Conservation (phyloP, 768 basidiomycete species). For the Rhizopogon roseolus region DNA sequence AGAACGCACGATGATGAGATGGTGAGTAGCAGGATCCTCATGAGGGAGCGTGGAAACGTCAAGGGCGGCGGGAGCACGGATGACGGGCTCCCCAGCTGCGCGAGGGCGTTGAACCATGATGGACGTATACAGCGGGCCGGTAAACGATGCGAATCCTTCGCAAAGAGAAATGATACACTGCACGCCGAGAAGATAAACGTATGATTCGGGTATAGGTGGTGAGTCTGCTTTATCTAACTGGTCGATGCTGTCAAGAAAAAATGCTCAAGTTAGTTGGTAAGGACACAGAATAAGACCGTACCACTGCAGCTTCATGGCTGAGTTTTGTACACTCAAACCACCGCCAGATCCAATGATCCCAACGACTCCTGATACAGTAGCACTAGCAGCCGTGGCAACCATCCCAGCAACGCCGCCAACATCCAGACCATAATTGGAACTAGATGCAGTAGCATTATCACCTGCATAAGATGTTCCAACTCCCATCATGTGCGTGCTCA, state of each 20-base stretch:
- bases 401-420: slow-evolving; percentile 73
- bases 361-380: slow-evolving; percentile 78
- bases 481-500: slow-evolving; percentile 76
- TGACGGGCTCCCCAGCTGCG: slow-evolving; percentile 54
- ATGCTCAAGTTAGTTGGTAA: not conserved
- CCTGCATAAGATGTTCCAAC: slow-evolving; percentile 48
- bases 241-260: slow-evolving; percentile 67
- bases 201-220: slow-evolving; percentile 88
- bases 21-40: slow-evolving; percentile 47
- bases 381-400: slow-evolving; percentile 78
- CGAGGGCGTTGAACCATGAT: slow-evolving; percentile 65
- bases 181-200: slow-evolving; percentile 87
- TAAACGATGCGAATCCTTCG: slow-evolving; percentile 76
- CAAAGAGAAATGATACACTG: slow-evolving; percentile 85
- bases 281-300: slow-evolving; percentile 28
- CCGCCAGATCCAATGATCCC: slow-evolving; percentile 75
- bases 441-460: slow-evolving; percentile 13
- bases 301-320: slow-evolving; percentile 91
- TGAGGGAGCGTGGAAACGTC: slow-evolving; percentile 53
- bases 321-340: slow-evolving; percentile 68
- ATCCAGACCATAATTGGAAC: slow-evolving; percentile 51
- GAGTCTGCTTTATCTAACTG: slow-evolving; percentile 97
- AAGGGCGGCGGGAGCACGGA: slow-evolving; percentile 71
- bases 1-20: slow-evolving; percentile 60
- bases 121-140: slow-evolving; percentile 69